Conservation (phyloP, 495 filamentous ascomycete species). For the Penicillium goetzii region DNA sequence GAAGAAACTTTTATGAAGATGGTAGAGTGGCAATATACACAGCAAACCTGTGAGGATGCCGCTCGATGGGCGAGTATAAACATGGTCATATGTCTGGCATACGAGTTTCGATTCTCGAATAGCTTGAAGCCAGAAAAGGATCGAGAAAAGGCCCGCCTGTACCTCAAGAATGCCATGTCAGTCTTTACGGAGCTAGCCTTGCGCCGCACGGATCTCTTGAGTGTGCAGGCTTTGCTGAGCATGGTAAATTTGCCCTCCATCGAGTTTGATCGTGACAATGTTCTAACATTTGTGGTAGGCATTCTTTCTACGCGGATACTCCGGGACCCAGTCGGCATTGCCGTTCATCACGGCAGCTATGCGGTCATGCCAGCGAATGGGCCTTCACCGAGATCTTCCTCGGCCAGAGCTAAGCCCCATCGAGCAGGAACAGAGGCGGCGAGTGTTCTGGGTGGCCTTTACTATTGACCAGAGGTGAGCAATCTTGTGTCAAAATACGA, state of each 20-base stretch:
- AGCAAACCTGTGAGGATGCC: conserved; percentile 86
- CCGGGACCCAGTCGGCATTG: conserved; percentile 87
- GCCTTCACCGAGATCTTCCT: conserved; percentile 86
- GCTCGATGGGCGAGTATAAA: conserved; percentile 98
- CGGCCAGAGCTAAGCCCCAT: conserved; percentile 80
- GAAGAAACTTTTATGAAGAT: conserved; percentile 94
- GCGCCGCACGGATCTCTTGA: conserved; percentile 90
- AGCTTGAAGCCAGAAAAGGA: conserved; percentile 84
- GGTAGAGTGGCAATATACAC: conserved; percentile 90
- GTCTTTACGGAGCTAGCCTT: conserved; percentile 88
- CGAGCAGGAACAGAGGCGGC: conserved; percentile 89
- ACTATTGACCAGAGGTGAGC: conserved; percentile 85
- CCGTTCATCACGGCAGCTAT: conserved; percentile 91
- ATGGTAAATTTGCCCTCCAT: conserved; percentile 59
- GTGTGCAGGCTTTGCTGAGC: conserved; percentile 89
- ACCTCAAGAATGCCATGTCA: conserved; percentile 93
- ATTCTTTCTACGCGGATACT: conserved; percentile 91
- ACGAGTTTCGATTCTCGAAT: conserved; percentile 86
- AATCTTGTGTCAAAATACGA: neutral
- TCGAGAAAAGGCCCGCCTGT: conserved; percentile 85
- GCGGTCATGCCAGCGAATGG: conserved; percentile 86
- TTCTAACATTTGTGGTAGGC: conserved; percentile 49
- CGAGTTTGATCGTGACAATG: neutral
- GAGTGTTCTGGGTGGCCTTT: conserved; percentile 98
- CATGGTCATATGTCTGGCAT: conserved; percentile 84